phyloP scores from a whole-genome alignment of 768 basidiomycete species.

The Leccinum rimulosum region DNA sequence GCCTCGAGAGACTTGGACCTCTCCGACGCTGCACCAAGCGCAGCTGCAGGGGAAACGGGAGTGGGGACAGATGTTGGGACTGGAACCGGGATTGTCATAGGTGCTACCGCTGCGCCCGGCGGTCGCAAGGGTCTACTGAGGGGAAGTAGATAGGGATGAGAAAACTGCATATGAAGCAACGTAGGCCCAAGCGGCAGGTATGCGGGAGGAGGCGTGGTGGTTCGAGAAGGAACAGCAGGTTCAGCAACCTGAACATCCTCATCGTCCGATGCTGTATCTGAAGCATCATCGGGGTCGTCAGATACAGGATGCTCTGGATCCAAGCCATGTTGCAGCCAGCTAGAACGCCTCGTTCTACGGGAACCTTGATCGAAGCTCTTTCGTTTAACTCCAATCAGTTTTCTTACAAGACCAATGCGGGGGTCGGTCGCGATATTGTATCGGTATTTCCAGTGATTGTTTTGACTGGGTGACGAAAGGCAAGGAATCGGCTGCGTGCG shows the following conservation, averaged over 20 bases:
- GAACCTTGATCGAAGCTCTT: slow-evolving; percentile 44
- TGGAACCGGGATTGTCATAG: slow-evolving; percentile 41
- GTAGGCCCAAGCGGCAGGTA: slow-evolving; percentile 72
- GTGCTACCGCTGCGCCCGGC: slow-evolving; percentile 50
- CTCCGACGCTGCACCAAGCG: slow-evolving; percentile 60
- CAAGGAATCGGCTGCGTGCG: slow-evolving; percentile 27
- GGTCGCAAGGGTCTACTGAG: slow-evolving; percentile 59
- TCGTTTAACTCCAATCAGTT: slow-evolving; percentile 69
- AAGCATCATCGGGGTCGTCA: slow-evolving; percentile 37
- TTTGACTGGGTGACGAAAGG: slow-evolving; percentile 16
- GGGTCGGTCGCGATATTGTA: slow-evolving; percentile 71
- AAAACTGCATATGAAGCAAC: slow-evolving; percentile 66
- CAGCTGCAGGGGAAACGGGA: slow-evolving; percentile 79
- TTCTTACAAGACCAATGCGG: slow-evolving; percentile 62
- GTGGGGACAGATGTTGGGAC: slow-evolving; percentile 65
- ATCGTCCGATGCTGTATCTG: slow-evolving; percentile 41
- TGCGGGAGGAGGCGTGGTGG: slow-evolving; percentile 66
- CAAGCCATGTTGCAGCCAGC: slow-evolving; percentile 50
- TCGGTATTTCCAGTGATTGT: slow-evolving; percentile 45
- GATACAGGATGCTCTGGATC: slow-evolving; percentile 38
- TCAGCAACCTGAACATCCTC: slow-evolving; percentile 36
- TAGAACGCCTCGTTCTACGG: slow-evolving; percentile 35
- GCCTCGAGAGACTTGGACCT: slow-evolving; percentile 67
- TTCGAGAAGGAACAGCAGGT: slow-evolving; percentile 39
- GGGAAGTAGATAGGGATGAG: slow-evolving; percentile 60